Evolutionary conservation across 2,329 filamentous ascomycete genomes (phyloP), one percentile per base, ranked within the genome.

Genomic region (Tolypocladium tundrense): DNA sequence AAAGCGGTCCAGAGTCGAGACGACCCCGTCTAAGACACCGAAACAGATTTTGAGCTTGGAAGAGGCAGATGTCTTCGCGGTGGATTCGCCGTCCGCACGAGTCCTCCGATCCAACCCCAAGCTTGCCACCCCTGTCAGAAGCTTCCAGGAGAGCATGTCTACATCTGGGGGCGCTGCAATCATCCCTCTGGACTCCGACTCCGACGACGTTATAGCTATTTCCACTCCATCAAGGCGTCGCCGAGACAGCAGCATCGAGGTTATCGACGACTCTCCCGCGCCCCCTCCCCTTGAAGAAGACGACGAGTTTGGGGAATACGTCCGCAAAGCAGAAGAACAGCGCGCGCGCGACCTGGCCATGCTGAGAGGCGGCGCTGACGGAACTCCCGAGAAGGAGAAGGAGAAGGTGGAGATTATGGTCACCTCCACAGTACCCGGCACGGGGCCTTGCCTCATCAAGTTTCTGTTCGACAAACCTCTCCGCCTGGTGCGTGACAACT

Each of bases 401-500:
- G 65, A 67, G 21, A 48, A 50, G 7, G 66, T 70, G n/a, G 61
- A 69, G 3, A 67, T 77, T 37, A 62, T 70, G 58, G 65, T 97
- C 61, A 81, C 79, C 0, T 90, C 91, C 0, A 72, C 76, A 3
- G 79, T 97, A 7, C 77, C 81, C 1, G 76, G 78, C 51, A 82
- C 88, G 0, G 80, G 74, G 31, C 73, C 82, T 27, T 69, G 56
- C 10, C 68, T 91, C 37, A 75, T 90, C 55, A 85, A 80, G 54
- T 83, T 88, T 43, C 84, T 83, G 64, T 78, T 90, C 60, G 83
- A 82, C 40, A 88, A 90, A 66, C 77, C 81, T 2, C 75, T 97
- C 7, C 80, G 82, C 60, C 76, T 88, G 58, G 83, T 92, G 7
- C 82, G 86, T 48, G 69, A 83, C 42, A 83, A 82, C 14, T 97